phyloP scores from a whole-genome alignment of 75 land plant species.

The Sequoiadendron giganteum region DNA sequence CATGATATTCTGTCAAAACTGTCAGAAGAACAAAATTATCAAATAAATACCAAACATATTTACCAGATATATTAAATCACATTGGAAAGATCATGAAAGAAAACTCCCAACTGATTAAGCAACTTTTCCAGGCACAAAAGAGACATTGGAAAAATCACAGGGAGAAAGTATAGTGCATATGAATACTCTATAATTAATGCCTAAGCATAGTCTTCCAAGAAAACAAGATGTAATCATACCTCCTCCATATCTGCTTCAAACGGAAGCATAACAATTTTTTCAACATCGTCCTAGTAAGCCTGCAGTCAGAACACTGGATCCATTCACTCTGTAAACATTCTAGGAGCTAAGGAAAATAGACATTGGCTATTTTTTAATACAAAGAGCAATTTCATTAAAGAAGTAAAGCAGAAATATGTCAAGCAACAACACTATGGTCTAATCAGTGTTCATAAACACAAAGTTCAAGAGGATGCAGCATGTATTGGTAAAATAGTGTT shows the following conservation, averaged over 20 bases:
- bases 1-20: conserved; percentile 69
- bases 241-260: conserved; percentile 76
- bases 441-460: not conserved
- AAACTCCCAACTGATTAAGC: not conserved
- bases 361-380: not conserved
- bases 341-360: not conserved
- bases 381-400: not conserved
- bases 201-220: not conserved
- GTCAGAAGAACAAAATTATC: conserved; percentile 23
- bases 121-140: not conserved
- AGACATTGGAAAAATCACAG: not conserved
- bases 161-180: not conserved
- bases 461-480: too few species aligned
- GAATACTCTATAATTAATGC: not conserved
- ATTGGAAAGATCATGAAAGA: not conserved
- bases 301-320: conserved; percentile 14
- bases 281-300: conserved; percentile 67
- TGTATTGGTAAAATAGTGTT: too few species aligned
- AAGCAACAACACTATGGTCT: not conserved
- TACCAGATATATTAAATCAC: not conserved
- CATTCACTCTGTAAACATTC: not conserved
- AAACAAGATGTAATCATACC: conserved; percentile 33
- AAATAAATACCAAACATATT: not conserved
- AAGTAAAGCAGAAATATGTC: not conserved
- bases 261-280: conserved; percentile 52